These are phyloP conservation scores for Penstemon barbatus DNA, from an alignment of 257 asterid species.

Conservation along the genomic window DNA sequence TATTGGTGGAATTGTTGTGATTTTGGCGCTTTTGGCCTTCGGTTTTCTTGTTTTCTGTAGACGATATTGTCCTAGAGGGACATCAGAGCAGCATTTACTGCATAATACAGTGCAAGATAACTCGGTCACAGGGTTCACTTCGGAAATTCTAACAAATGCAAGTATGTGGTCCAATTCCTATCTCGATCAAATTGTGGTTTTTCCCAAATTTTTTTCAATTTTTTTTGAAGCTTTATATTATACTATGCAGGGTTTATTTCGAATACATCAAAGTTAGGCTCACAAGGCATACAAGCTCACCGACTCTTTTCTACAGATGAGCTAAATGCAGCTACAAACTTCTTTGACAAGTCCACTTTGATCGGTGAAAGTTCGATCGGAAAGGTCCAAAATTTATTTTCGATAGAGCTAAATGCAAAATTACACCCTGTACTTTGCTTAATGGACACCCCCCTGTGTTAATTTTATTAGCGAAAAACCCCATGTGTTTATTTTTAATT, in stretches of 20 bases:
- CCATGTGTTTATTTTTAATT: too few species aligned
- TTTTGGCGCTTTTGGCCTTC: slow-evolving; percentile 40
- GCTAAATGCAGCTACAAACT: slow-evolving; percentile 59
- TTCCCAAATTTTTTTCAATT: background rate
- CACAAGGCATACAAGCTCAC: slow-evolving; percentile 45
- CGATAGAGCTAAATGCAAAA: too few species aligned
- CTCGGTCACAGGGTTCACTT: slow-evolving; percentile 40
- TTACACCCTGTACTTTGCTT: too few species aligned
- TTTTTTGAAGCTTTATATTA: slow-evolving; percentile 9
- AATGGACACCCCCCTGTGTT: too few species aligned
- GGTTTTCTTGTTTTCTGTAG: slow-evolving; percentile 51
- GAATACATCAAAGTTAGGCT: slow-evolving; percentile 48
- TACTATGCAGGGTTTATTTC: slow-evolving; percentile 53
- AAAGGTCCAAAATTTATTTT: slow-evolving; percentile 40
- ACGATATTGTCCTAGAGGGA: slow-evolving; percentile 42
- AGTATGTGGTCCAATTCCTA: slow-evolving; percentile 37
- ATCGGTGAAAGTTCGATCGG: slow-evolving; percentile 63
- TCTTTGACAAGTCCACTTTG: slow-evolving; percentile 46
- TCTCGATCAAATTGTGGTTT: background rate
- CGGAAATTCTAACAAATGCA: slow-evolving; percentile 54
- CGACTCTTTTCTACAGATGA: slow-evolving; percentile 54
- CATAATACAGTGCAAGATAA: slow-evolving; percentile 50
- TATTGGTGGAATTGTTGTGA: slow-evolving; percentile 39
- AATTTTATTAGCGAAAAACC: too few species aligned
- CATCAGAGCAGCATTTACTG: slow-evolving; percentile 60